A percentile compares a stretch with the other conserved stretches of the same genome.
phyloP scores from a whole-genome alignment of 805 yeast species.

The Helenozyma baotianmanensis region DNA sequence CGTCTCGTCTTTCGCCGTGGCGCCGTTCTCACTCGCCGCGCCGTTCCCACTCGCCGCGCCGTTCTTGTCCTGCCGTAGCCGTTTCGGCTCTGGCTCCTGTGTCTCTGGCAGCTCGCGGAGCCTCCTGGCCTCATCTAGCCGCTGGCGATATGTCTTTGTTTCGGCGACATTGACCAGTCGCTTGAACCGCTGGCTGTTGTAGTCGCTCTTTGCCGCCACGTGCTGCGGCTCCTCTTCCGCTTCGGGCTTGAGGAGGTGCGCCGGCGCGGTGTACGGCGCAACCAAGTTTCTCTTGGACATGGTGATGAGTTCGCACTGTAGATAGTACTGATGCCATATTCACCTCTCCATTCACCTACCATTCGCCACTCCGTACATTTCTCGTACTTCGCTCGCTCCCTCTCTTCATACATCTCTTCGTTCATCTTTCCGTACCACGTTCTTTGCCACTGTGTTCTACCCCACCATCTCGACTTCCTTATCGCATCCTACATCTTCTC shows the following conservation, averaged over 20 bases:
- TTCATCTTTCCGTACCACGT: no score
- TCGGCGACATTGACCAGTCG: slow-evolving; percentile 20
- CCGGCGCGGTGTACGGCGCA: slow-evolving; percentile 34
- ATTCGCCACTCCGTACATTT: no score
- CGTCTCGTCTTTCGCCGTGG: neutral
- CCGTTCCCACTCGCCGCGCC: neutral
- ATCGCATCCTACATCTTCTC: no score
- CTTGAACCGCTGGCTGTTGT: slow-evolving; percentile 38
- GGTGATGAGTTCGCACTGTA: no score
- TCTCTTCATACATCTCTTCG: no score
- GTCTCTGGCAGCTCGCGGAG: no score
- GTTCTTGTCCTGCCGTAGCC: neutral
- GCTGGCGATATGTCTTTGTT: slow-evolving; percentile 12
- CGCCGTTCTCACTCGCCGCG: neutral
- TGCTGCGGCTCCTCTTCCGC: slow-evolving; percentile 17
- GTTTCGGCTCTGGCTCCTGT: neutral
- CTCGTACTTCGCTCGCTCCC: no score
- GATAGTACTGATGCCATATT: no score
- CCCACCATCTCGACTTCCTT: no score
- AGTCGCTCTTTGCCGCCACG: slow-evolving; percentile 27
- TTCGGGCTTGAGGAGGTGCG: slow-evolving; percentile 24
- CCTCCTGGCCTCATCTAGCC: slow-evolving; percentile 5
- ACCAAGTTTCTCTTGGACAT: slow-evolving; percentile 24
- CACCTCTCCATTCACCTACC: no score
- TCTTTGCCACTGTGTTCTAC: no score